Evolutionary conservation across 2,329 filamentous ascomycete genomes (phyloP), one percentile per base, ranked within the genome.

Genomic region (Diaporthe destruens): DNA sequence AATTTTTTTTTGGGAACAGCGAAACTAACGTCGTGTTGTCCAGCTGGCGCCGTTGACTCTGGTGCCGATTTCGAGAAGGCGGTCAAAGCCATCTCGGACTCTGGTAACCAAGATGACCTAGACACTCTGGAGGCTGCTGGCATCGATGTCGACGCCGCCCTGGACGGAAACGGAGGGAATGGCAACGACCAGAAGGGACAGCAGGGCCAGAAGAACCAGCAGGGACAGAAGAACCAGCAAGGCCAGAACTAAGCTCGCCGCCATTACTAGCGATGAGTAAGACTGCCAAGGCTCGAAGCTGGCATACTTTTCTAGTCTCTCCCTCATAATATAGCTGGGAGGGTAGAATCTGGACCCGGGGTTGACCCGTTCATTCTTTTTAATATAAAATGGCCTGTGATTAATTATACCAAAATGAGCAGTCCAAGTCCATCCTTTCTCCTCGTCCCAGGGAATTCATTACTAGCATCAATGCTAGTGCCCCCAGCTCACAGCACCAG

Each of bases 1-100:
- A 1, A 16, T 2, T 51, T 16, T 39, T 5, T 32, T 2, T 18
- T 20, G 12, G 12, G 20, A n/a, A 34, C 23, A 18, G 12, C 29
- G 6, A 61, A n/a, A 7, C 66, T 39, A n/a, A 57, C 29, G n/a
- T 9, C 25, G 29, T 29, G 29, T 53, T 29, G 11, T 51, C 3
- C 32, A 72, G 71, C 71, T n/a, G 71, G 71, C 12, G 71, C 71
- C 12, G 56, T 23, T 16, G 36, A 69, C 29, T 49, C 55, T 11
- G 71, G 71, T 6, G 5, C 59, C 34, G 71, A 51, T 18, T 72
- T 72, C 29, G 59, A 67, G n/a, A 44, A 57, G 20, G 71, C 71
- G 2, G 71, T 72, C 9, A 18, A 72, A 32, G 20, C 39, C 29
- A 72, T 72, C 39, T 42, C 54, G 18, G 53, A 56, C 36, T 68